Evolutionary conservation across 371 early-diverging fungal species (phyloP).

Genomic region (Mortierella sp.): DNA sequence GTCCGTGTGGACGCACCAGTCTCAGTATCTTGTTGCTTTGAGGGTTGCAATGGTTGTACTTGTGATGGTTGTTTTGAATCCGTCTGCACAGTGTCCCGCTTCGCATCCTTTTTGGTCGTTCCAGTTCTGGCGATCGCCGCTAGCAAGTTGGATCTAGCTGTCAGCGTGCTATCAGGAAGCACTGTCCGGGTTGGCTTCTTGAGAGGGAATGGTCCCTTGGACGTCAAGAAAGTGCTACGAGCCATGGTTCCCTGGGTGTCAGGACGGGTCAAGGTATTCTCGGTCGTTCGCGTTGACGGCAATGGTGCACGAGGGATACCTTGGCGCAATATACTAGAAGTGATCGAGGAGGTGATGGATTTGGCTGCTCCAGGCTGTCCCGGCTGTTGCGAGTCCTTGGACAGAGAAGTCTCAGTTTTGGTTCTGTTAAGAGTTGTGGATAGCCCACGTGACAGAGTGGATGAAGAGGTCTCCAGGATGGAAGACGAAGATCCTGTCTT

Average conservation of each 20-base stretch:
- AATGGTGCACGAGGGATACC: constrained; percentile 18
- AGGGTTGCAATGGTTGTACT: constrained; percentile 1
- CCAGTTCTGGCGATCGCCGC: constrained; percentile 6
- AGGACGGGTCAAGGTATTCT: constrained; percentile 19
- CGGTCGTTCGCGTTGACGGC: constrained; percentile 9
- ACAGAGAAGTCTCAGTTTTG: too few relatives aligned
- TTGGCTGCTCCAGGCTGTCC: background rate
- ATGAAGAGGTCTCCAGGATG: too few relatives aligned
- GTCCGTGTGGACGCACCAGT: too few relatives aligned
- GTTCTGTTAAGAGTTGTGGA: too few relatives aligned
- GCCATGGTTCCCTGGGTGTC: constrained; percentile 2
- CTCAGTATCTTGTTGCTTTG: background rate
- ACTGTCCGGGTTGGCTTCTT: constrained; percentile 28
- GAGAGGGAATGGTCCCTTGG: constrained; percentile 14
- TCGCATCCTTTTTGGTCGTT: constrained; percentile 20
- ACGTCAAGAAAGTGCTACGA: constrained; percentile 16
- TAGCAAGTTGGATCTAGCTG: constrained; percentile 12
- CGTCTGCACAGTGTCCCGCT: constrained; percentile 2
- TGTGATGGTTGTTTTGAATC: background rate
- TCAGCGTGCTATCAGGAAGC: constrained; percentile 25
- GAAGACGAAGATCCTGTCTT: too few relatives aligned
- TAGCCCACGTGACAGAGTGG: too few relatives aligned
- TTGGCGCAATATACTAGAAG: constrained; percentile 11
- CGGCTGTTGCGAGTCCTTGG: too few relatives aligned
- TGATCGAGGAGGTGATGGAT: background rate